Evolutionary conservation across 129 eudicot species (phyloP), one percentile per base, ranked within the genome.

Genomic region (Chrysanthemum lavandulifolium): DNA sequence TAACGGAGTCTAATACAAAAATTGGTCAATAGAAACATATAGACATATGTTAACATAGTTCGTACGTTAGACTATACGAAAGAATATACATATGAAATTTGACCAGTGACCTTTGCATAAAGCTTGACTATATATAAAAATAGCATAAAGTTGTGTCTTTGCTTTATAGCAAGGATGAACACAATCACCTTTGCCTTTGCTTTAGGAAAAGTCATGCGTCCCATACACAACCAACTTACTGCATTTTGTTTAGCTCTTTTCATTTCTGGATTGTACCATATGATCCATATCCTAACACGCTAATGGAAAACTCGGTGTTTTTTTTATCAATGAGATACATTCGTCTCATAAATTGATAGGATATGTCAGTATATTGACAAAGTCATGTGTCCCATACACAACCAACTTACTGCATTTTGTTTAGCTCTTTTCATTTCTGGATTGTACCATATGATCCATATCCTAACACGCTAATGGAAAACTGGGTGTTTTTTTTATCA

Each of bases 81-180:
- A 68, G 23, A 68, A 51, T 49, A 27, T 7, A 50, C 47, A 68
- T 21, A 50, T 68, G 73, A 13, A 51, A 13, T 25, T 25, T 21
- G 61, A 68, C 33, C 23, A 27, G 18, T 14, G 53, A 55, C 16
- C 47, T 40, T 40, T 40, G 1, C 47, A 40, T 40, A 40, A 40
- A 40, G 47, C 47, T 40, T 40, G 47, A 40, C 47, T 1, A 40
- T 40, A 40, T 7, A 40, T 7, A 40, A 40, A 40, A 40, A 1
- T 7, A 7, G 47, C 36, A 40, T 40, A 55, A 70, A 71, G 55
- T 23, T 36, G 31, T 6, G 43, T 23, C 8, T 48, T 52, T 62
- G 62, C 78, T 63, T 73, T 29, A 60, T 49, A 8, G 49, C 47
- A 72, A 72, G 61, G 76, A 59, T 72, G 68, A 33, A 72, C 68